These are phyloP conservation scores for Ilex asprella DNA, from an alignment of 257 asterid species.

Conservation along the genomic window DNA sequence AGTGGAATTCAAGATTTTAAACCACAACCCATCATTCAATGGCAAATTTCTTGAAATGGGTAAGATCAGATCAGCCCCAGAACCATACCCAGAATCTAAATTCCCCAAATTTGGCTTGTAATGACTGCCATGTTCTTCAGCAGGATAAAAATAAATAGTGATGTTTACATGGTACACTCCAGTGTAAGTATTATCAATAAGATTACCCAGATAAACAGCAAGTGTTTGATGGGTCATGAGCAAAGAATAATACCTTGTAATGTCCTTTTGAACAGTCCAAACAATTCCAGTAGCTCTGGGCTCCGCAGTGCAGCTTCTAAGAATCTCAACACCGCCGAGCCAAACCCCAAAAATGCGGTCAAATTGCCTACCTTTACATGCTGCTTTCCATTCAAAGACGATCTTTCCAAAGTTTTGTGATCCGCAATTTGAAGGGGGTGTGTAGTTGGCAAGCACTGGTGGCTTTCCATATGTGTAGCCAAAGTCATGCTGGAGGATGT, in stretches of 20 bases:
- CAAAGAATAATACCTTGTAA: slow-evolving; percentile 66
- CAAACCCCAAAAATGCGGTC: slow-evolving; percentile 79
- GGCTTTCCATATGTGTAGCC: slow-evolving; percentile 45
- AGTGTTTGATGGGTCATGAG: slow-evolving; percentile 43
- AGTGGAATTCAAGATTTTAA: slow-evolving; percentile 46
- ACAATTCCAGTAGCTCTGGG: slow-evolving; percentile 37
- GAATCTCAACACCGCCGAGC: slow-evolving; percentile 79
- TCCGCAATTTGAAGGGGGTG: slow-evolving; percentile 43
- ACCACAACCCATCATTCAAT: slow-evolving; percentile 74
- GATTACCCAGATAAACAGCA: slow-evolving; percentile 57
- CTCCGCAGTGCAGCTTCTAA: slow-evolving; percentile 86
- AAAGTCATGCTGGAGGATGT: slow-evolving; percentile 47
- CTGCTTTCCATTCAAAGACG: slow-evolving; percentile 70
- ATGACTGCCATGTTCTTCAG: slow-evolving; percentile 13
- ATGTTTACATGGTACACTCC: slow-evolving; percentile 70
- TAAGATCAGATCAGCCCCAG: slow-evolving; percentile 53
- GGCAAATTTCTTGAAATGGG: slow-evolving; percentile 63
- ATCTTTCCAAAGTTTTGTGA: slow-evolving; percentile 32
- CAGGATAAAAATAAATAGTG: slow-evolving; percentile 56
- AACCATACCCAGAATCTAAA: slow-evolving; percentile 13
- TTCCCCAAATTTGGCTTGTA: slow-evolving; percentile 1
- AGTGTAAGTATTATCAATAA: slow-evolving; percentile 55
- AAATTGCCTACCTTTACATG: slow-evolving; percentile 62
- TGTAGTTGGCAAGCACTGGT: slow-evolving; percentile 40
- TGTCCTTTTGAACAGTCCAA: slow-evolving; percentile 73